Evolutionary conservation across 1,284 basidiomycete genomes (phyloP), one percentile per base, ranked within the genome.

Genomic region (Cutaneotrichosporon spelunceum): DNA sequence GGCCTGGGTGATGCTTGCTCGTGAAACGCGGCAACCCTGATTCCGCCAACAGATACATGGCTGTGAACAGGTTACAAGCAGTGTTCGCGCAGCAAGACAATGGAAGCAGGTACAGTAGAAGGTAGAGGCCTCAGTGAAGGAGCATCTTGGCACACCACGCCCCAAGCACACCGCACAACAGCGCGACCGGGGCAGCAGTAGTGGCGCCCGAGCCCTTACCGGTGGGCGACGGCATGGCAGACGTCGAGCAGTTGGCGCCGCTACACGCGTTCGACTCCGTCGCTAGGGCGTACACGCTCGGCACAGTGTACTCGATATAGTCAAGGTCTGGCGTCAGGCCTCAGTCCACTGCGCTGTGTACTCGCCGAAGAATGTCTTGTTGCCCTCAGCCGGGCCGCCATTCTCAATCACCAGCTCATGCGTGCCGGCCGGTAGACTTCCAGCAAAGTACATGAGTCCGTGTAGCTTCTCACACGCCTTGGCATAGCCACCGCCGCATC

Each of bases 381-480:
- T 67, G 0, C 67, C 70, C 10, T 64, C 58, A 1, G 59, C 58
- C 3, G 70, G 68, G 1, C 74, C 73, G 5, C 65, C 63, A 66
- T 81, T 81, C 23, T 68, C 69, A 10, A 81, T 55, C 19, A 59
- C 68, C 10, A 79, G 55, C 10, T 56, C 58, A 63, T 80, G 79
- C 19, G 56, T 57, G 0, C 78, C 78, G 27, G 64, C 53, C 3
- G 69, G 69, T 11, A 80, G 61, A 3, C 63, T 61, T 1, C 68
- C 71, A 0, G 68, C 68, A 39, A 77, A 76, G 47, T 68, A 76
- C 16, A 72, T 69, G 21, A 81, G 61, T 6, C 73, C 74, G 21
- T 72, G 72, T 23, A 79, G 67, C 68, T 81, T 81, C 63, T 81
- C 79, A 61, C 79, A 81, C 23, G 55, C 62, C 65, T 78, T 78